These are phyloP conservation scores for Globisporangium cystogenes DNA, from an alignment of 352 stramenopile species.

Conservation along the genomic window DNA sequence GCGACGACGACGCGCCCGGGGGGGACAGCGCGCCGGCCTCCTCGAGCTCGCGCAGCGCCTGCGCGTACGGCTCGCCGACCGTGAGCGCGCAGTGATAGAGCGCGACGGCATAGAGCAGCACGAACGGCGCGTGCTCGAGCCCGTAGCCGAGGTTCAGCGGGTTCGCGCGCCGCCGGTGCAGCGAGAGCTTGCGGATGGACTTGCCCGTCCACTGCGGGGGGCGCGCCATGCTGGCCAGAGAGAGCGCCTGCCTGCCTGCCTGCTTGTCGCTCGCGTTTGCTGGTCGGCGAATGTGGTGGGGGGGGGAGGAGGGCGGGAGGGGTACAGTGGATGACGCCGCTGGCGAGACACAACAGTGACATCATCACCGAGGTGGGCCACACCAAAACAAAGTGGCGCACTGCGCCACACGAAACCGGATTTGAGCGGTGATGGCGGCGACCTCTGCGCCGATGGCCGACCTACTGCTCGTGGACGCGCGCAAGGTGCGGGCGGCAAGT, in stretches of 20 bases:
- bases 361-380: not conserved
- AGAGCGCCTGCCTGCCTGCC: not conserved
- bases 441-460: slow-evolving; percentile 4
- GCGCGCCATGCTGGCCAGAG: slow-evolving; percentile 17
- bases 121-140: slow-evolving; percentile 64
- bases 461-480: slow-evolving; percentile 28
- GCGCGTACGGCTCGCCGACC: slow-evolving; percentile 58
- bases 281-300: not conserved
- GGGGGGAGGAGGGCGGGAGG: not conserved
- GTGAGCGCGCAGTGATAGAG: slow-evolving; percentile 67
- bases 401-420: not conserved
- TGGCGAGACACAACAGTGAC: not conserved
- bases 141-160: slow-evolving; percentile 56
- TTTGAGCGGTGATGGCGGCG: not conserved
- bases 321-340: not conserved
- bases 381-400: not conserved
- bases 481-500: slow-evolving; percentile 23
- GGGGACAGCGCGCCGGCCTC: slow-evolving; percentile 46
- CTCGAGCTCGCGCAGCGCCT: slow-evolving; percentile 70
- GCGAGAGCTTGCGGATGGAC: slow-evolving; percentile 60
- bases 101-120: slow-evolving; percentile 64
- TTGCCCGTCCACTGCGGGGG: slow-evolving; percentile 60
- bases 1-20: not conserved
- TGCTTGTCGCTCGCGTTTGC: too few species aligned
- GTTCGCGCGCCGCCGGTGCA: slow-evolving; percentile 54